Percentiles rank a stretch among this genome's conserved stretches.
phyloP scores from a whole-genome alignment of 2,329 filamentous ascomycete genomes.

The Colletotrichum orbiculare region DNA sequence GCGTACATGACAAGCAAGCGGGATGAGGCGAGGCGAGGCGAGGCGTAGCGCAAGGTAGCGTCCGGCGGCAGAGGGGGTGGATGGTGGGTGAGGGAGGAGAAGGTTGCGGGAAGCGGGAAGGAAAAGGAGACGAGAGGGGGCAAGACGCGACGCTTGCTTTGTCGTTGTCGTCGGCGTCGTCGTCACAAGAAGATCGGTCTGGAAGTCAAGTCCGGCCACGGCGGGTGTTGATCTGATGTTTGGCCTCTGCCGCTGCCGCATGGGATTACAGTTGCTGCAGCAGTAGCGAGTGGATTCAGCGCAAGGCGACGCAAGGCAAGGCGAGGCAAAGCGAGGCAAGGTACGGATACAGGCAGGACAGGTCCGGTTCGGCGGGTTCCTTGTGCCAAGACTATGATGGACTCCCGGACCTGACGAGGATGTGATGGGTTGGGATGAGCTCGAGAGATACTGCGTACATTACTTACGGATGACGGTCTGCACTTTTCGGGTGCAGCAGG shows the following conservation, averaged over 20 bases:
- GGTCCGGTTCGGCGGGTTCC: background rate
- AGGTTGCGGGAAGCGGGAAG: slow-evolving; percentile 15
- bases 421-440: background rate
- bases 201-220: slow-evolving; percentile 18
- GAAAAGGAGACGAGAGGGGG: slow-evolving; percentile 7
- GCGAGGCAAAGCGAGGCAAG: background rate
- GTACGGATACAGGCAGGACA: slow-evolving; percentile 5
- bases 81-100: slow-evolving; percentile 12
- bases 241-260: slow-evolving; percentile 4
- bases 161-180: background rate
- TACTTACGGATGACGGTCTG: background rate
- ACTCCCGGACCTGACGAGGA: background rate
- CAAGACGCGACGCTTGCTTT: background rate
- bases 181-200: background rate
- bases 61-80: slow-evolving; percentile 8
- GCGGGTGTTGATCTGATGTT: slow-evolving; percentile 31
- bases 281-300: background rate
- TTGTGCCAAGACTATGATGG: background rate
- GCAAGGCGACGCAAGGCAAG: background rate
- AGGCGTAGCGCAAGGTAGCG: slow-evolving; percentile 3
- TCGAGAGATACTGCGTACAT: too few species aligned
- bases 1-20: slow-evolving; percentile 30
- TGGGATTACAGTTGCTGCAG: background rate
- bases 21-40: background rate
- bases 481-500: too few species aligned